phyloP scores from a whole-genome alignment of 805 yeast species.

The Kodamaea kakaduensis region DNA sequence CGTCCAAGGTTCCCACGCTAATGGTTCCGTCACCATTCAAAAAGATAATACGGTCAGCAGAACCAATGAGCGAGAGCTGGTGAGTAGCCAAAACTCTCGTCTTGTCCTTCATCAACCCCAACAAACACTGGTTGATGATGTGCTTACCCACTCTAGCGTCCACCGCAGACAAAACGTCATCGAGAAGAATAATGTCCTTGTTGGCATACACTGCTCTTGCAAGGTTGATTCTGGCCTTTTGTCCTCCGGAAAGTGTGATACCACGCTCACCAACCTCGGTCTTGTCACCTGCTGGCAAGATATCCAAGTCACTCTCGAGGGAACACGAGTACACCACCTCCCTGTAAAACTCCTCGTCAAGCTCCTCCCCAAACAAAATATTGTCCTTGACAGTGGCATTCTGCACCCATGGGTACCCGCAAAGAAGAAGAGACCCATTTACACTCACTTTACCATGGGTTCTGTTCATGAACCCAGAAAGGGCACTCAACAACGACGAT shows the following conservation, averaged over 20 bases:
- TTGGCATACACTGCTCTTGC: constrained; percentile 77
- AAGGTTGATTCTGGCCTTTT: constrained; percentile 73
- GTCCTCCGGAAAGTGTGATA: constrained; percentile 84
- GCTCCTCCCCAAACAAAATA: constrained; percentile 62
- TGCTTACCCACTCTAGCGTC: constrained; percentile 85
- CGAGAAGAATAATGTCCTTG: constrained; percentile 63
- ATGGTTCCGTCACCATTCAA: constrained; percentile 62
- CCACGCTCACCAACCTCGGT: constrained; percentile 87
- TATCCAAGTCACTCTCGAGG: constrained; percentile 57
- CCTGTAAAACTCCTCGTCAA: constrained; percentile 48
- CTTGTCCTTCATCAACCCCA: constrained; percentile 50
- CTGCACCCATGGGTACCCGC: constrained; percentile 81
- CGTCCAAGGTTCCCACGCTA: constrained; percentile 57
- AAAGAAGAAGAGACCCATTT: constrained; percentile 49
- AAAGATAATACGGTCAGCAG: constrained; percentile 68
- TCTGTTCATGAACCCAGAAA: constrained; percentile 68
- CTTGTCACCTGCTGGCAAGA: constrained; percentile 68
- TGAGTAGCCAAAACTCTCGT: constrained; percentile 83
- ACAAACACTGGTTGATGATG: constrained; percentile 64
- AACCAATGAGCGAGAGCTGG: constrained; percentile 65
- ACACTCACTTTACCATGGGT: constrained; percentile 48
- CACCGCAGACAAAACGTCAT: constrained; percentile 81
- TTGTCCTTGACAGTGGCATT: constrained; percentile 76
- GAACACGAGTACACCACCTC: constrained; percentile 63
- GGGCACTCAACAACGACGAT: constrained; percentile 64